Conservation (phyloP, 2,329 filamentous ascomycete genomes). For the Phialemonium atrogriseum region DNA sequence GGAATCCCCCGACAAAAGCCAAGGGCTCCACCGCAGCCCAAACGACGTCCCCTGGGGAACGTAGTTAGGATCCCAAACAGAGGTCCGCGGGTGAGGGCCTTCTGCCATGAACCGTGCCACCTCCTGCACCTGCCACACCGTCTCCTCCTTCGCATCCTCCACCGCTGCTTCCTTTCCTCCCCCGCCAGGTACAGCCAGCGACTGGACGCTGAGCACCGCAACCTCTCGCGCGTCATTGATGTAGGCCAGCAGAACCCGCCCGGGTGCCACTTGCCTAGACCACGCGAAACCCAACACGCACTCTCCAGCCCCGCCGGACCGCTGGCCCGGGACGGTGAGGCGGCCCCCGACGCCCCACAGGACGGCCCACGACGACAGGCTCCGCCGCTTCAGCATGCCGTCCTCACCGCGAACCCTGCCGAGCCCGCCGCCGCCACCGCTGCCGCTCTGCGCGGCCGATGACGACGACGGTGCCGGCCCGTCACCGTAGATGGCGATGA, state of each 20-base stretch:
- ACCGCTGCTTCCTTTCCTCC: conserved; percentile 16
- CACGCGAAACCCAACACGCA: conserved; percentile 46
- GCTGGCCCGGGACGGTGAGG: conserved; percentile 37
- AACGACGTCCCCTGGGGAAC: conserved; percentile 39
- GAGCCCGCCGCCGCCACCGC: conserved; percentile 12
- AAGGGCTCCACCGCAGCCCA: conserved; percentile 46
- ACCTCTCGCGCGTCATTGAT: conserved; percentile 41
- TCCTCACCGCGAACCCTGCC: conserved; percentile 12
- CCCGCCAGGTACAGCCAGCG: conserved; percentile 20
- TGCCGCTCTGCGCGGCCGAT: conserved; percentile 8
- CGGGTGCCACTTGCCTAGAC: conserved; percentile 33
- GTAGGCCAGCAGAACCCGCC: conserved; percentile 41
- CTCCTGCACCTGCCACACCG: conserved; percentile 42
- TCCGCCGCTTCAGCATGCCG: conserved; percentile 15
- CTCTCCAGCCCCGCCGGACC: conserved; percentile 31
- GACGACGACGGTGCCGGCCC: too few relatives aligned
- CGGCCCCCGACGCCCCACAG: conserved; percentile 49
- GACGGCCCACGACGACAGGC: conserved; percentile 38
- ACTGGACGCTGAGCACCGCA: conserved; percentile 40
- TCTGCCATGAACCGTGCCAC: conserved; percentile 37
- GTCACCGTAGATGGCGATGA: conserved; percentile 44
- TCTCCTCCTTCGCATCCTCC: conserved; percentile 11
- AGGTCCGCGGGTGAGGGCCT: conserved; percentile 31
- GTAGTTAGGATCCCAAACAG: conserved; percentile 40
- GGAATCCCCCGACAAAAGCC: conserved; percentile 27